Conservation (phyloP, 768 basidiomycete species). For the Russula griseocarnosa region DNA sequence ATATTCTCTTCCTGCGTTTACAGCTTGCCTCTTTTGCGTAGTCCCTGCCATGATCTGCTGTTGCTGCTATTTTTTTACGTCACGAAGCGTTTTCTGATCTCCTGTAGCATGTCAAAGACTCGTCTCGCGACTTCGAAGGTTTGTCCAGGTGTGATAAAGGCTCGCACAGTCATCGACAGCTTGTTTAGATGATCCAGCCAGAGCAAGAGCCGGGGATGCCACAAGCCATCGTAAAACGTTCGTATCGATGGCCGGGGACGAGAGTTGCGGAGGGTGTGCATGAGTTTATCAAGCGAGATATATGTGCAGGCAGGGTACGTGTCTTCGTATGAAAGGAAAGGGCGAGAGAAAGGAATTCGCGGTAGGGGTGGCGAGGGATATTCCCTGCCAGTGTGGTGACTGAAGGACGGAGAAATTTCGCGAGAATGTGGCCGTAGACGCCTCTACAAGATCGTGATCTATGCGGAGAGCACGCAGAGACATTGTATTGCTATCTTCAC, state of each 20-base stretch:
- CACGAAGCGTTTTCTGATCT: slow-evolving; percentile 36
- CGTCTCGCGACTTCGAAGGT: slow-evolving; percentile 37
- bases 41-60: slow-evolving; percentile 32
- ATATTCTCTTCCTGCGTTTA: slow-evolving; percentile 17
- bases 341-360: slow-evolving; percentile 48
- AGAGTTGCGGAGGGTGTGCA: slow-evolving; percentile 33
- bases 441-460: slow-evolving; percentile 59
- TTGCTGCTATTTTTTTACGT: slow-evolving; percentile 19
- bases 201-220: slow-evolving; percentile 43
- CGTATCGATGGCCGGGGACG: slow-evolving; percentile 31
- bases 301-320: slow-evolving; percentile 54
- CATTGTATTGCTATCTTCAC: slow-evolving; percentile 40
- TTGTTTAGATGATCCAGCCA: slow-evolving; percentile 46
- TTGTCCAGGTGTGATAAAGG: slow-evolving; percentile 59
- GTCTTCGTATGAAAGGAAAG: slow-evolving; percentile 70
- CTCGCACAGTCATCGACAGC: slow-evolving; percentile 48
- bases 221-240: slow-evolving; percentile 34
- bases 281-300: slow-evolving; percentile 44
- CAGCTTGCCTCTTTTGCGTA: slow-evolving; percentile 38
- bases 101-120: slow-evolving; percentile 36
- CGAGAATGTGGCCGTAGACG: slow-evolving; percentile 47
- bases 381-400: neutral
- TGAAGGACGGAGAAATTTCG: slow-evolving; percentile 38
- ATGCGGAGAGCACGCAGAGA: slow-evolving; percentile 52
- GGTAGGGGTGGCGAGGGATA: slow-evolving; percentile 12